Base-by-base conservation (phyloP, 2,329 filamentous ascomycete genomes). In the Fusarium sp. region DNA sequence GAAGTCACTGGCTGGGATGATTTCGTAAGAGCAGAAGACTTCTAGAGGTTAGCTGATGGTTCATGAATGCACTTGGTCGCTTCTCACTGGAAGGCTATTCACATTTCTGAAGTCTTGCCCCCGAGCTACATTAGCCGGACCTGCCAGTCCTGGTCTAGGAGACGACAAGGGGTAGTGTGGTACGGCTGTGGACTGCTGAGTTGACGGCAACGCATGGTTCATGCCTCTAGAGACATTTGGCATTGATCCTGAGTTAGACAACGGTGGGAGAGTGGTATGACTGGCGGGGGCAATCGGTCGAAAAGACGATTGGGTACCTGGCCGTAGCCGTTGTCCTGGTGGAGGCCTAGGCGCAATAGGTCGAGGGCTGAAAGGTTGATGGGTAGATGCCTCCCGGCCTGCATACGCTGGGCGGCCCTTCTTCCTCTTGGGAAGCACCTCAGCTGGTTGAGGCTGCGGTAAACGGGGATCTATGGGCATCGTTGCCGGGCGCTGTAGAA, bases 391-490 rank as follows among this genome's bases (percentile, higher is more conserved):
- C 13, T 71, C 77, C 61, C 77, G 79, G 50, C 80, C 79, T 11
- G 77, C 75, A 50, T 79, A 76, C 10, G 79, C 77, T 5, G 80
- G 80, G 35, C 80, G 75, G 3, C 80, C 80, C 56, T 79, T 75
- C 67, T 80, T 81, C 63, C 75, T 79, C n/a, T 72, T 58, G 3
- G 51, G 42, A 10, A 19, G 52, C 10, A 60, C 41, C 9, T 46
- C 57, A 14, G 25, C 11, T 33, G 52, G 27, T 47, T 56, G 50
- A 36, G 35, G 10, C 27, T 57, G 57, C 32, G 47, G 43, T 11
- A 27, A 36, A 11, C 42, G 44, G 13, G 38, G 31, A 17, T 64
- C 56, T 25, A 21, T 36, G 17, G 45, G 35, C 8, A 53, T 63
- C 42, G 53, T 9, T 13, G 27, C 61, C 14, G 67, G 69, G 17